A percentile compares a stretch with the other conserved stretches of the same genome.
phyloP scores from a whole-genome alignment of 2,329 filamentous ascomycete genomes.

The Fusarium newnesense region DNA sequence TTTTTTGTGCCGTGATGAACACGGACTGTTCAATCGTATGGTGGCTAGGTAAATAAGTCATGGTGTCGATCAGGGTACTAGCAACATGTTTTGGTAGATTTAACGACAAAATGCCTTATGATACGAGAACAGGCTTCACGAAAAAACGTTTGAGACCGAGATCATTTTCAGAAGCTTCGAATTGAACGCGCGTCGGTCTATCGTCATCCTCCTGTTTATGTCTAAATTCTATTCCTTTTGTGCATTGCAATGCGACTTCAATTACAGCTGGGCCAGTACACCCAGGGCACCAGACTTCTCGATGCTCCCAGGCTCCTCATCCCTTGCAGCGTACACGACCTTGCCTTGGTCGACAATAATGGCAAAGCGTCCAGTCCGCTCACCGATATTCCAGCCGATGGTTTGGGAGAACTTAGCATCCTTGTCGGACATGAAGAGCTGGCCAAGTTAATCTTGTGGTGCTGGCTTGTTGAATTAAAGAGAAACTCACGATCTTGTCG shows the following conservation, averaged over 20 bases:
- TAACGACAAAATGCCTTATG: slow-evolving; percentile 13
- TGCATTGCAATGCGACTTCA: slow-evolving; percentile 3
- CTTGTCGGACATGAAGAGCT: slow-evolving; percentile 81
- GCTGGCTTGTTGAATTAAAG: background rate
- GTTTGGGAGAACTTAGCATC: slow-evolving; percentile 77
- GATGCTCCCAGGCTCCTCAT: slow-evolving; percentile 61
- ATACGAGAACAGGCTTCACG: slow-evolving; percentile 13
- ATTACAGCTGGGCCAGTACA: slow-evolving; percentile 64
- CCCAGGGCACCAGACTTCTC: slow-evolving; percentile 63
- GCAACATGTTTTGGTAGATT: slow-evolving; percentile 14
- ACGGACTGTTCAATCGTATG: slow-evolving; percentile 9
- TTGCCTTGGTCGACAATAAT: slow-evolving; percentile 86
- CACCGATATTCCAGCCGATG: slow-evolving; percentile 80
- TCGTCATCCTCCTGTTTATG: slow-evolving; percentile 31
- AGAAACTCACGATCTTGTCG: slow-evolving; percentile 65
- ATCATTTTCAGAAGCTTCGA: slow-evolving; percentile 11
- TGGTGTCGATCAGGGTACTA: slow-evolving; percentile 16
- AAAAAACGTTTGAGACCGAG: background rate
- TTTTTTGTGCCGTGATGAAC: slow-evolving; percentile 34
- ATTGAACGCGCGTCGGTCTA: slow-evolving; percentile 25
- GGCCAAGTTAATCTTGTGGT: slow-evolving; percentile 10
- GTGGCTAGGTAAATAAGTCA: slow-evolving; percentile 26
- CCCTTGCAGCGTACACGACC: slow-evolving; percentile 82
- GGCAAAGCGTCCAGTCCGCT: slow-evolving; percentile 82
- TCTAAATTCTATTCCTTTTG: slow-evolving; percentile 12